Base-by-base conservation (phyloP, 768 basidiomycete genomes). In the Amanita pallidorosea region DNA sequence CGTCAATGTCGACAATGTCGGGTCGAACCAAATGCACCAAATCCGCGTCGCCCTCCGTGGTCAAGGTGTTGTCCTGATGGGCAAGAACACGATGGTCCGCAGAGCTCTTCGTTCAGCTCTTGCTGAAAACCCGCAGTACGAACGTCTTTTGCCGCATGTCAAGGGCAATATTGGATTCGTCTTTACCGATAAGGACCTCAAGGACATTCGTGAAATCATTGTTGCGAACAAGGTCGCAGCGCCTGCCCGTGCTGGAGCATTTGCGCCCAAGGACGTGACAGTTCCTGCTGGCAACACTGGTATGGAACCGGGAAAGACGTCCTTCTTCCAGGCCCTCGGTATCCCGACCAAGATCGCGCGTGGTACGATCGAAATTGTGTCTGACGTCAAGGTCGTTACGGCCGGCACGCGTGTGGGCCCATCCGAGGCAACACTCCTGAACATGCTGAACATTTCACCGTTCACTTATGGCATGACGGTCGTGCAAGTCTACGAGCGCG, bases 61-160 rank as follows among this genome's bases (percentile, higher is more conserved):
- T 63, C 92, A 89, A 69, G 96, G 90, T 75, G 73, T 93, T 54
- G 93, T 99, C 58, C 72, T 99, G 61, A 99, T 99, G 96, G 96
- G 96, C 66, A 99, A 99, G 76, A 99, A 99, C 84, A 99, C 96
- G 66, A 97, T 98, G 95, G 94, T 99, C 62, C 90, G 96, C 74
- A 91, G 96, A 62, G 96, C 93, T 54, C 80, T 99, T 56, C 92
- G 96, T 57, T 77, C 84, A 62, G 82, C 97, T 71, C 82, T 97
- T 64, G 54, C 78, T 58, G 96, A 98, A 61, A 76, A 72, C 76
- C 96, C 95, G 49, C 85, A 93, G 65, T 94, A 85, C 75, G 96
- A 99, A 76, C 87, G 82, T 63, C 87, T 99, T 70, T 85, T 99
- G 54, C 95, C 93, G 57, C 81, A 88, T 76, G 76, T 99, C 73